phyloP scores from a whole-genome alignment of 495 filamentous ascomycete species.

The Hypomontagnella monticulosa region DNA sequence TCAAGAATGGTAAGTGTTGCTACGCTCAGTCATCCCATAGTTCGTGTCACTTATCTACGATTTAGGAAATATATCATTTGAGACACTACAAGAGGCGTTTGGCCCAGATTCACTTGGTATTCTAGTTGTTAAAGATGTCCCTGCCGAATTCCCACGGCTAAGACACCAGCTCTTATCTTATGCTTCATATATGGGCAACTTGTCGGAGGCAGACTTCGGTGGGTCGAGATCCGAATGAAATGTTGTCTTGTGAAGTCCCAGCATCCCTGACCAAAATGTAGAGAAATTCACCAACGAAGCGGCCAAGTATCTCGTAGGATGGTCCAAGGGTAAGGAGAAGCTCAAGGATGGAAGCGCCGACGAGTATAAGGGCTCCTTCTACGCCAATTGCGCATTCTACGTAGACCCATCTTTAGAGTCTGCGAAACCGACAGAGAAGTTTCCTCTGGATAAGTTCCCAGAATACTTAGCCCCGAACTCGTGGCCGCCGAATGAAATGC shows the following conservation, averaged over 20 bases:
- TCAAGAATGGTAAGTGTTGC: conserved; percentile 57
- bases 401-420: conserved; percentile 70
- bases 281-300: conserved; percentile 71
- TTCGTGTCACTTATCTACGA: conserved; percentile 12
- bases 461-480: conserved; percentile 75
- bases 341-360: conserved; percentile 89
- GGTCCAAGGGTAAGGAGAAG: conserved; percentile 93
- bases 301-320: conserved; percentile 71
- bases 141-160: conserved; percentile 71
- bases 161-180: conserved; percentile 81
- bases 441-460: conserved; percentile 67
- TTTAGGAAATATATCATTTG: conserved; percentile 75
- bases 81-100: conserved; percentile 83
- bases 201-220: conserved; percentile 79
- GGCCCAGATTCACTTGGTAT: conserved; percentile 93
- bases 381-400: conserved; percentile 96
- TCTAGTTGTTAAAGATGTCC: conserved; percentile 87
- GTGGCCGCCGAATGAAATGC: conserved; percentile 74
- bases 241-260: neutral
- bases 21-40: neutral
- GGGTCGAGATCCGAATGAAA: conserved; percentile 28
- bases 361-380: conserved; percentile 94
- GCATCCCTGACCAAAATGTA: conserved; percentile 42
- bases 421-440: conserved; percentile 65
- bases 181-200: conserved; percentile 87